Evolutionary conservation across 1,284 basidiomycete genomes (phyloP).

Genomic region (Lentinula novae-zelandiae): DNA sequence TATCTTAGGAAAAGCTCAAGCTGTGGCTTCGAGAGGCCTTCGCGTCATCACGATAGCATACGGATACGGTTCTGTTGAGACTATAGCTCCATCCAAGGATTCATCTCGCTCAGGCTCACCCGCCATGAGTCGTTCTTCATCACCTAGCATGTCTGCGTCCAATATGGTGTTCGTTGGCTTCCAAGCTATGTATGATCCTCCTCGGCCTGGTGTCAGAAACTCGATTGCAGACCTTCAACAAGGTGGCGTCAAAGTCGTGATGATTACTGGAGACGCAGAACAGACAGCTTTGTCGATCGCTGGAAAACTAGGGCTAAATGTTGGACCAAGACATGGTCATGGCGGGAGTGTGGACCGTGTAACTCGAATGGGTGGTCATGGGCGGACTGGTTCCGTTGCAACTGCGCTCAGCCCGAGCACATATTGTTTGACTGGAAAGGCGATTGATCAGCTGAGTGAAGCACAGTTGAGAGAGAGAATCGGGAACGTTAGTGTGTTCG

Average conservation of each 20-base stretch:
- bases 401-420: conserved; percentile 20
- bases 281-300: conserved; percentile 90
- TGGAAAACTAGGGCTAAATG: conserved; percentile 79
- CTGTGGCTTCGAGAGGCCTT: conserved; percentile 73
- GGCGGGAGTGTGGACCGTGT: conserved; percentile 4
- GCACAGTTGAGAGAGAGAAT: conserved; percentile 82
- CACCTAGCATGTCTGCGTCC: conserved; percentile 29
- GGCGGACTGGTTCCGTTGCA: not conserved
- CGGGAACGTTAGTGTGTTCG: conserved; percentile 85
- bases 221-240: conserved; percentile 77
- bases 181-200: conserved; percentile 95
- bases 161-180: conserved; percentile 89
- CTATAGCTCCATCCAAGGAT: conserved; percentile 18
- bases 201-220: conserved; percentile 88
- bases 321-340: conserved; percentile 31
- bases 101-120: conserved; percentile 20
- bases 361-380: conserved; percentile 9
- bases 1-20: conserved; percentile 69
- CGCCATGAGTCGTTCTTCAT: not conserved
- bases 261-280: conserved; percentile 98
- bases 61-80: conserved; percentile 62
- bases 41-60: conserved; percentile 91
- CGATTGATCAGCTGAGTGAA: conserved; percentile 82
- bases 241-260: conserved; percentile 92
- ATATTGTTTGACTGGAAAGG: conserved; percentile 75